These are phyloP conservation scores for Phycomyces blakesleeanus DNA, from an alignment of 192 early-diverging fungal genomes.

Conservation along the genomic window DNA sequence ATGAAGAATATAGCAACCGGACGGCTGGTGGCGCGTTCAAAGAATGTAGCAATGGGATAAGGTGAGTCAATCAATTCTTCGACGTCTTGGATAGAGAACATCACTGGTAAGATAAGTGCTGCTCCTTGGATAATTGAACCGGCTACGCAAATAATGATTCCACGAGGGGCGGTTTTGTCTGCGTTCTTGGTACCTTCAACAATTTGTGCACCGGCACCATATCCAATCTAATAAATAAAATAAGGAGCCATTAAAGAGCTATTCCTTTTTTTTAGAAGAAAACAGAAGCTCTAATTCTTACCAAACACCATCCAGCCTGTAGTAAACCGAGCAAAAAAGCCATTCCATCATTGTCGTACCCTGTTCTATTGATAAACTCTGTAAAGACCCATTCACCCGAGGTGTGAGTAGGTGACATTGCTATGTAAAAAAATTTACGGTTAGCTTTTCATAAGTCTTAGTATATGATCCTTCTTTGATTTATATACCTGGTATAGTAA, in stretches of 20 bases:
- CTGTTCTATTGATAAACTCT: conserved; percentile 43
- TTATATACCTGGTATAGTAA: conserved; percentile 24
- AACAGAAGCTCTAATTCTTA: conserved; percentile 12
- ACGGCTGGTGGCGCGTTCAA: conserved; percentile 32
- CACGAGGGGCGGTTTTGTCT: conserved; percentile 42
- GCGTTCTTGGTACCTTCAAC: conserved; percentile 46
- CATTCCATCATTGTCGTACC: conserved; percentile 37
- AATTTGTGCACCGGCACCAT: conserved; percentile 43
- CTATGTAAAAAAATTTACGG: conserved; percentile 1
- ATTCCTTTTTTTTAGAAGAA: no score
- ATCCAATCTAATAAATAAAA: conserved; percentile 12
- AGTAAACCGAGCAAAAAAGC: conserved; percentile 47
- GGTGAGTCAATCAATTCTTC: conserved; percentile 27
- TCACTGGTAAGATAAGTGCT: conserved; percentile 35
- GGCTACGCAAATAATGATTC: conserved; percentile 41
- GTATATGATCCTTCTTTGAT: no score
- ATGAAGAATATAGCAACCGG: conserved; percentile 34
- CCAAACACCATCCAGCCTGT: conserved; percentile 45
- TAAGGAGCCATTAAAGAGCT: not conserved
- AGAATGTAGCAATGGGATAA: conserved; percentile 38
- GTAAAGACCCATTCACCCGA: conserved; percentile 44
- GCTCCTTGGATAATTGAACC: conserved; percentile 40
- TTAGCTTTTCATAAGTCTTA: no score
- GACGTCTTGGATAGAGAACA: conserved; percentile 45
- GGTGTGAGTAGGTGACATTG: conserved; percentile 37